phyloP scores from a whole-genome alignment of 352 stramenopile species.

The Globisporangium mamillatum region DNA sequence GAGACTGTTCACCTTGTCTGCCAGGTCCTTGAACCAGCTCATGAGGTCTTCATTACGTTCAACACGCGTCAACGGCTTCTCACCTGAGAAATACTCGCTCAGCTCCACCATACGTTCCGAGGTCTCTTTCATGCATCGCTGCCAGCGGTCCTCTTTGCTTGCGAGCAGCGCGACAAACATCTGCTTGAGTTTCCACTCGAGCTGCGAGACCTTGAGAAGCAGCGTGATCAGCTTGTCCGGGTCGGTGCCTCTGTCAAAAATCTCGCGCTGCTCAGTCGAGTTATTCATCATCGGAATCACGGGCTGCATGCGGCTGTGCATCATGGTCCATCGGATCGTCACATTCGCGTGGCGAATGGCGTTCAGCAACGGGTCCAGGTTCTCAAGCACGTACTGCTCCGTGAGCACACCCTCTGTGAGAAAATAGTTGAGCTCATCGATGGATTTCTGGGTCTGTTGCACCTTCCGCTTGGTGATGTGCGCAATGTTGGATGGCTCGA shows the following conservation, averaged over 20 bases:
- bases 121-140: slow-evolving; percentile 84
- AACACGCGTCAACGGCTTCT: slow-evolving; percentile 91
- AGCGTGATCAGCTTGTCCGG: slow-evolving; percentile 89
- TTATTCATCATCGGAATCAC: slow-evolving; percentile 89
- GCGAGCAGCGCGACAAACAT: slow-evolving; percentile 89
- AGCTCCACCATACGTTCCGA: slow-evolving; percentile 92
- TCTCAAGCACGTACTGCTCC: slow-evolving; percentile 93
- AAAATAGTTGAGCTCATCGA: slow-evolving; percentile 90
- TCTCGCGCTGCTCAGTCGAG: slow-evolving; percentile 68
- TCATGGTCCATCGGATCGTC: slow-evolving; percentile 91
- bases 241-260: slow-evolving; percentile 82
- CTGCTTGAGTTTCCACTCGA: slow-evolving; percentile 95
- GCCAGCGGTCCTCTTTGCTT: slow-evolving; percentile 91
- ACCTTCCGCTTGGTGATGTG: slow-evolving; percentile 89
- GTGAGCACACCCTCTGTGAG: slow-evolving; percentile 90
- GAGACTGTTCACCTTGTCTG: slow-evolving; percentile 88
- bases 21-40: slow-evolving; percentile 91
- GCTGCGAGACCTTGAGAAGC: slow-evolving; percentile 90
- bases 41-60: slow-evolving; percentile 93
- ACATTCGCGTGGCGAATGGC: slow-evolving; percentile 92
- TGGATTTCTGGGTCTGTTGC: slow-evolving; percentile 80
- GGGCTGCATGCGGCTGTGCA: slow-evolving; percentile 90
- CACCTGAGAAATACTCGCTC: slow-evolving; percentile 92
- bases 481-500: slow-evolving; percentile 85
- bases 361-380: slow-evolving; percentile 89